Percentiles rank a stretch among this genome's conserved stretches.
These are phyloP conservation scores for Euclidium syriacum DNA, from an alignment of 345 rosid species.

Conservation along the genomic window DNA sequence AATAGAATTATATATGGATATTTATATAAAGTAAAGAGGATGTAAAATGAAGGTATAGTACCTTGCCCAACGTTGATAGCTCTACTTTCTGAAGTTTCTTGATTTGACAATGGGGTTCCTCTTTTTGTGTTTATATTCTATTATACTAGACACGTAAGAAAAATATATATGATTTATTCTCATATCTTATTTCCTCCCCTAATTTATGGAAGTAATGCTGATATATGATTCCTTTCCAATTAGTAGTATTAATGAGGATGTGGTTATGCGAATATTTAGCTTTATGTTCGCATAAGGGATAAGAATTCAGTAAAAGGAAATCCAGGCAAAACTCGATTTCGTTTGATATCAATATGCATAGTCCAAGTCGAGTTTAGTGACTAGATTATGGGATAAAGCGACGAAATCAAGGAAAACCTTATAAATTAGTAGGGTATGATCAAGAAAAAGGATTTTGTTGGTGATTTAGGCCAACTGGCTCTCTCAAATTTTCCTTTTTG, in stretches of 20 bases:
- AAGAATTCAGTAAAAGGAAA: too few relatives aligned
- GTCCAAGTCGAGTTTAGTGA: slow-evolving; percentile 5
- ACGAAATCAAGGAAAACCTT: background rate
- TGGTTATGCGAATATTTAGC: too few relatives aligned
- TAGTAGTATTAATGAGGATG: slow-evolving; percentile 2
- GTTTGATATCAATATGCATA: too few relatives aligned
- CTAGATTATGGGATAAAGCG: background rate
- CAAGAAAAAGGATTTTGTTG: background rate
- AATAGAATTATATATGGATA: background rate
- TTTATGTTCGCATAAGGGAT: too few relatives aligned
- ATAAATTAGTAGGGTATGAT: slow-evolving; percentile 3
- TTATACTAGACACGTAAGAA: background rate
- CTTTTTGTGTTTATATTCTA: slow-evolving; percentile 25
- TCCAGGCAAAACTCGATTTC: too few relatives aligned
- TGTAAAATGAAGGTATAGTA: slow-evolving; percentile 1
- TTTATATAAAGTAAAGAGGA: background rate
- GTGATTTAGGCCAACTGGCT: background rate
- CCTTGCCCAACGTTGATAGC: slow-evolving; percentile 13
- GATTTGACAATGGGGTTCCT: slow-evolving; percentile 27
- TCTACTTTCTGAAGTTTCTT: slow-evolving; percentile 28
- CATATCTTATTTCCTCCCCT: slow-evolving; percentile 10
- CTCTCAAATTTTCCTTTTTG: background rate
- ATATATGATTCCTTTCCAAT: slow-evolving; percentile 2
- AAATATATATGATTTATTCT: slow-evolving; percentile 4
- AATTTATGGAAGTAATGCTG: slow-evolving; percentile 1